Percentiles rank a stretch among this genome's conserved stretches.
These are phyloP conservation scores for Leccinum ponderosum DNA, from an alignment of 1,284 basidiomycete genomes.

Conservation along the genomic window DNA sequence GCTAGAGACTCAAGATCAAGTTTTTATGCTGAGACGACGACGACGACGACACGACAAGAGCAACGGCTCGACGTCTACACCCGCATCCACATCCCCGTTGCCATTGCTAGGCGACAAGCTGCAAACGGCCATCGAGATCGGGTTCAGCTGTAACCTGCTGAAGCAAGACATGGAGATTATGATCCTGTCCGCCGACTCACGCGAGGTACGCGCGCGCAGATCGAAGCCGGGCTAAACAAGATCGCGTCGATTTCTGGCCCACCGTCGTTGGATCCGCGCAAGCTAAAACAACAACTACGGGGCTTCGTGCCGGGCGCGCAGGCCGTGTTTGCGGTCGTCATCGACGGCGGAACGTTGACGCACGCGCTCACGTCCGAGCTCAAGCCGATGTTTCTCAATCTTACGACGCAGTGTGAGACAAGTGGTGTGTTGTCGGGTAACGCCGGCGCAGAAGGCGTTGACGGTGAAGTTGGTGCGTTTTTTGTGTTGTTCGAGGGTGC, in stretches of 20 bases:
- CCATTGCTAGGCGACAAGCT: conserved; percentile 84
- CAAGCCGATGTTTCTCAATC: conserved; percentile 85
- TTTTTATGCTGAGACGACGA: background rate
- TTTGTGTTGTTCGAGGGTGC: background rate
- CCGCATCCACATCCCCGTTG: background rate
- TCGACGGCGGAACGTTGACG: conserved; percentile 92
- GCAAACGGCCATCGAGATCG: conserved; percentile 97
- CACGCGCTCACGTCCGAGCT: conserved; percentile 79
- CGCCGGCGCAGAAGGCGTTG: conserved; percentile 94
- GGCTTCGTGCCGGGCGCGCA: conserved; percentile 69
- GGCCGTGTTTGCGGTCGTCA: conserved; percentile 89
- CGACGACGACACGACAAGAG: too few relatives aligned
- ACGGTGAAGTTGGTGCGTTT: conserved; percentile 84
- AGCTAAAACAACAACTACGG: conserved; percentile 35
- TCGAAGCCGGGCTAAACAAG: conserved; percentile 94
- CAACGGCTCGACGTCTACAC: too few relatives aligned
- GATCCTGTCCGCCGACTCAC: conserved; percentile 88
- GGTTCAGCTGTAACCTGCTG: conserved; percentile 89
- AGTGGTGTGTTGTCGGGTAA: conserved; percentile 96
- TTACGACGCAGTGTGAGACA: conserved; percentile 95
- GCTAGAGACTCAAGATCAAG: background rate
- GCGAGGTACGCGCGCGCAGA: conserved; percentile 80
- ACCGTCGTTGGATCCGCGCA: conserved; percentile 53
- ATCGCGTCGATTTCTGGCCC: conserved; percentile 80
- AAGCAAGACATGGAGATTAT: conserved; percentile 94